Conservation (phyloP, 495 filamentous ascomycete species). For the Aspergillus mulundensis region DNA sequence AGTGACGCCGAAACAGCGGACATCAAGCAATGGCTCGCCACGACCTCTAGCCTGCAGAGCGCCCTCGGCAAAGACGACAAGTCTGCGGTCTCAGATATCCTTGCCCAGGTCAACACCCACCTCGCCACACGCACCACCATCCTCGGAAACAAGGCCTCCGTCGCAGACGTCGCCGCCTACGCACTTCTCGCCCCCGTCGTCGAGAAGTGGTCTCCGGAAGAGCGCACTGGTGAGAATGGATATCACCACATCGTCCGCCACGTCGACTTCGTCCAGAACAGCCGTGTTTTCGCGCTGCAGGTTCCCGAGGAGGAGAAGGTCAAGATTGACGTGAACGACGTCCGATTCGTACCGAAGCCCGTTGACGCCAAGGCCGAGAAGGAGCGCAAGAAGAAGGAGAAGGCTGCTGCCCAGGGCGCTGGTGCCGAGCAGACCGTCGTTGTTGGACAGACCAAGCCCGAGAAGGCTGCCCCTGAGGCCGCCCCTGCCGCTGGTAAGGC, state of each 20-base stretch:
- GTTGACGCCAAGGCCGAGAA: conserved; percentile 85
- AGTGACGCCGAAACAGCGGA: conserved; percentile 73
- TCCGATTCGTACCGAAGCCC: conserved; percentile 76
- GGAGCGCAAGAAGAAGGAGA: conserved; percentile 82
- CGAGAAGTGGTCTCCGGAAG: conserved; percentile 74
- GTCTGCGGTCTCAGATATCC: conserved; percentile 43
- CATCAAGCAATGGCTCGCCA: conserved; percentile 81
- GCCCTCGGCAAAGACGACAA: conserved; percentile 56
- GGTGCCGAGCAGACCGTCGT: conserved; percentile 38
- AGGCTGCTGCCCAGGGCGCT: conserved; percentile 54
- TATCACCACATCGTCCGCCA: conserved; percentile 88
- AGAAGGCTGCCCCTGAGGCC: conserved; percentile 27
- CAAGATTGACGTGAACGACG: conserved; percentile 69
- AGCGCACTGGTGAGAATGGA: conserved; percentile 86
- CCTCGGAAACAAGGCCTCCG: conserved; percentile 83
- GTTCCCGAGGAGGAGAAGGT: conserved; percentile 75
- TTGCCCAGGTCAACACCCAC: conserved; percentile 77
- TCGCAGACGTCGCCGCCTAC: conserved; percentile 86
- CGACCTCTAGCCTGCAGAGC: conserved; percentile 63
- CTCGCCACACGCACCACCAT: conserved; percentile 85
- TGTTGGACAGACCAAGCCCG: conserved; percentile 48
- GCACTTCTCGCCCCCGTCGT: conserved; percentile 74
- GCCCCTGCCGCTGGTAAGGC: conserved; percentile 34
- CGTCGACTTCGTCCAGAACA: conserved; percentile 92
- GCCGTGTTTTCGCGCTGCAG: conserved; percentile 67